Evolutionary conservation across 2,329 filamentous ascomycete species (phyloP).

Genomic region (Alternaria sp.): DNA sequence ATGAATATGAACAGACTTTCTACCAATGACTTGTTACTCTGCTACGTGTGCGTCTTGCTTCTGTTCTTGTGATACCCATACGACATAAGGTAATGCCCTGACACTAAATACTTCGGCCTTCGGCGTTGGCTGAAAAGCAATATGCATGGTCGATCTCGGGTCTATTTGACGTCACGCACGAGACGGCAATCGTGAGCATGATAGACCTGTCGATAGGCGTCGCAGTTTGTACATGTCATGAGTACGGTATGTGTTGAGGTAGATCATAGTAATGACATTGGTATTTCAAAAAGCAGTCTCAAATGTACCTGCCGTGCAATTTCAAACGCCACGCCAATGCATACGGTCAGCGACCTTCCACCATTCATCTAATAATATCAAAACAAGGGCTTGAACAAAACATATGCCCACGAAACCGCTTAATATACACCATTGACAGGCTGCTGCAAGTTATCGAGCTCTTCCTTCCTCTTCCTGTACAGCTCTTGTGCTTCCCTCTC

Average conservation of each 20-base stretch:
- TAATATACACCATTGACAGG: conserved; percentile 50
- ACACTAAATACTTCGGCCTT: not conserved
- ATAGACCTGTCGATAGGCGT: not conserved
- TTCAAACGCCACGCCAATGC: conserved; percentile 21
- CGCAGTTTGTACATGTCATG: not conserved
- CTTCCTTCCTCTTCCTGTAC: conserved; percentile 79
- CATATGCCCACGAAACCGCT: conserved; percentile 7
- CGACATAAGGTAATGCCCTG: not conserved
- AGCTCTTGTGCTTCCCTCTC: conserved; percentile 91
- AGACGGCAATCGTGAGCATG: not conserved
- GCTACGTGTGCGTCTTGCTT: not conserved
- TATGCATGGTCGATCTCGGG: not conserved
- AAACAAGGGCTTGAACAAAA: not conserved
- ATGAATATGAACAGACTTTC: not conserved
- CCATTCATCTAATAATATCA: not conserved
- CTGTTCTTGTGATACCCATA: not conserved
- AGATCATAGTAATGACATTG: conserved; percentile 2
- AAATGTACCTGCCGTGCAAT: conserved; percentile 8
- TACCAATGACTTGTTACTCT: not conserved
- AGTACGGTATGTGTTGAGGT: not conserved
- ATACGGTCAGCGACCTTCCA: not conserved
- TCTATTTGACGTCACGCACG: not conserved
- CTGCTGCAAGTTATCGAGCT: conserved; percentile 69
- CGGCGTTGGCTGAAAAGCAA: not conserved
- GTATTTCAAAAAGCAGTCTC: conserved; percentile 1